These are phyloP conservation scores for Fusarium floridanum DNA, from an alignment of 2,329 filamentous ascomycete species.

Conservation along the genomic window DNA sequence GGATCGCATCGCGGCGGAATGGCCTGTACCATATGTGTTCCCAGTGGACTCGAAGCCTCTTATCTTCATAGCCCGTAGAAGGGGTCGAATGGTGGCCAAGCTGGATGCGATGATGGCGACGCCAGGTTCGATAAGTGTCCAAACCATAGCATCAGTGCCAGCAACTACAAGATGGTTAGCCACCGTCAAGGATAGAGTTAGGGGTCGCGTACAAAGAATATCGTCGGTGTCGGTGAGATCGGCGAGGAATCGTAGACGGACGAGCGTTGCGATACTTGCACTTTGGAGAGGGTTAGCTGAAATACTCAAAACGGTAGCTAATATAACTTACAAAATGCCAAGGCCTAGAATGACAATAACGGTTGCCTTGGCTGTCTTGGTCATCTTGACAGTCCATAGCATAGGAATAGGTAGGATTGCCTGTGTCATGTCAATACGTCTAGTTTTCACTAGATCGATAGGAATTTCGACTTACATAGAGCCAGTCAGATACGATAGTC, in stretches of 20 bases:
- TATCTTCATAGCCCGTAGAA: conserved; percentile 63
- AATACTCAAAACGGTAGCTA: background rate
- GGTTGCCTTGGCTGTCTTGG: conserved; percentile 63
- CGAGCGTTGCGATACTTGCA: conserved; percentile 67
- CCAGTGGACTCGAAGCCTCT: conserved; percentile 61
- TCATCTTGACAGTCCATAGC: conserved; percentile 68
- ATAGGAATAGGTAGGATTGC: conserved; percentile 67
- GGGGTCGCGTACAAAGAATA: conserved; percentile 58
- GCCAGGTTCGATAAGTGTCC: conserved; percentile 69
- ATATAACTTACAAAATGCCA: conserved; percentile 61
- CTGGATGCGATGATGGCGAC: conserved; percentile 68
- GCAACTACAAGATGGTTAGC: conserved; percentile 53
- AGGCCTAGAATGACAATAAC: conserved; percentile 63
- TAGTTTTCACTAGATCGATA: background rate
- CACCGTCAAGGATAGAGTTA: background rate
- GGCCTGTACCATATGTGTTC: conserved; percentile 49
- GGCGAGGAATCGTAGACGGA: conserved; percentile 63
- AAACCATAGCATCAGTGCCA: conserved; percentile 66
- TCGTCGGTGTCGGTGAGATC: conserved; percentile 60
- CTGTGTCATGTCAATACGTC: conserved; percentile 40
- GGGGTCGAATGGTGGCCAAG: conserved; percentile 66
- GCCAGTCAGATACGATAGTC: conserved; percentile 67
- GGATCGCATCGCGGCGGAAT: conserved; percentile 46
- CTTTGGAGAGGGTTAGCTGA: conserved; percentile 46
- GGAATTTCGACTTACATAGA: conserved; percentile 56